A percentile compares a stretch with the other conserved stretches of the same genome.
Evolutionary conservation across 257 asterid species (phyloP).

Genomic region (Nicotiana undulata): DNA sequence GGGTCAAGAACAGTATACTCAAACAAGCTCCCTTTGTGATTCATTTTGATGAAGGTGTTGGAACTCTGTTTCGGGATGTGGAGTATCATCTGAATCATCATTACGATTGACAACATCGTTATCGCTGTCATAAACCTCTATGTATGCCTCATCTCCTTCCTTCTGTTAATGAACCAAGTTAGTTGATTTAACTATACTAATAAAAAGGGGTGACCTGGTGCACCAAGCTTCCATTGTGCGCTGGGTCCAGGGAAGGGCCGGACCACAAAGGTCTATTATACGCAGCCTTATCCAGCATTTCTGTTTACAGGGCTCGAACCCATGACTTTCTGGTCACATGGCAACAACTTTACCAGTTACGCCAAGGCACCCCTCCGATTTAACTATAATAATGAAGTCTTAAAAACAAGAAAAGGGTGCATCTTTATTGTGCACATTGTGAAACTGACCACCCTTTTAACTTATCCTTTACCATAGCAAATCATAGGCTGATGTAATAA

Average conservation of each 20-base stretch:
- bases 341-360: too few species aligned
- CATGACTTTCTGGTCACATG: too few species aligned
- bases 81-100: conserved; percentile 6
- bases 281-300: too few species aligned
- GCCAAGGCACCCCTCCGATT: not conserved
- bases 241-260: too few species aligned
- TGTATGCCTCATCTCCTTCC: conserved; percentile 42
- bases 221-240: too few species aligned
- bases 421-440: not conserved
- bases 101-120: conserved; percentile 20
- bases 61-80: conserved; percentile 29
- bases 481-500: not conserved
- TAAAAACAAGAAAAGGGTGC: not conserved
- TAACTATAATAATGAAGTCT: not conserved
- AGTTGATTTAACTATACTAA: not conserved
- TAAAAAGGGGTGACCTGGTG: too few species aligned
- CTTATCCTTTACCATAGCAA: not conserved
- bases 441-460: not conserved
- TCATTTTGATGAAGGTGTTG: conserved; percentile 28
- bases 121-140: conserved; percentile 26
- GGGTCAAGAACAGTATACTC: conserved; percentile 4
- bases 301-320: too few species aligned
- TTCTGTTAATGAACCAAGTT: conserved; percentile 25
- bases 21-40: conserved; percentile 33
- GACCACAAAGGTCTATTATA: too few species aligned